Base-by-base conservation (phyloP, 441 rosid genomes). In the Eugenia klotzschiana region DNA sequence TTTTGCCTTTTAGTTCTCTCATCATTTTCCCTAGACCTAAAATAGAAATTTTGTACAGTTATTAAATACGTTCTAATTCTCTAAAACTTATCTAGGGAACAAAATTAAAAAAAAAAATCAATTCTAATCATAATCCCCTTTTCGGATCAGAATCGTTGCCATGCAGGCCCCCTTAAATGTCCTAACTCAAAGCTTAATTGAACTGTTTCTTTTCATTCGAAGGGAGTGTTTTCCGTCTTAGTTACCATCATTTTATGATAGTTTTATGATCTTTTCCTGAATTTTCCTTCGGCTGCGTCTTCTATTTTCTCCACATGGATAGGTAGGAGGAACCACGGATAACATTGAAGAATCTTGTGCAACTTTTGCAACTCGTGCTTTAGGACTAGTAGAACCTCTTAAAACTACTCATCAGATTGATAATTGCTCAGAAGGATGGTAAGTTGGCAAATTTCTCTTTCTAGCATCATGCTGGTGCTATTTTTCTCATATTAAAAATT, bases 361-460 rank as follows among this genome's bases (percentile, higher is more conserved):
- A 51, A 94, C 95, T 72, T 96, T 96, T 89, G 88, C 95, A 22
- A 88, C 92, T 83, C 97, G 93, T 55, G 96, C 97, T 22, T 74
- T 96, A 85, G 94, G 90, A 84, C 90, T 94, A n/a, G 80, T 84
- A 14, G 84, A 86, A 80, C 95, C 95, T 29, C 84, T 96, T 86
- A 88, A 84, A 86, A 96, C 98, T 83, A 94, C 98, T 50, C 98
- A 96, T 91, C 98, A 96, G 88, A 93, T 96, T 82, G 98, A 94
- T 89, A 96, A 96, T 82, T 96, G 98, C 89, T 91, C 98, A 51
- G 98, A 93, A 88, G 98, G 98, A 88, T 96, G 97, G 98, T 95
- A 91, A 79, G 23, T 79, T 51, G 51, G 81, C 40, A 25, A 79
- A 46, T 46, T 46, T 79, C 69, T 74, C 46, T 55, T 80, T 83